These are phyloP conservation scores for Bimuria novae-zelandiae DNA, from an alignment of 2,329 filamentous ascomycete species.

Conservation along the genomic window DNA sequence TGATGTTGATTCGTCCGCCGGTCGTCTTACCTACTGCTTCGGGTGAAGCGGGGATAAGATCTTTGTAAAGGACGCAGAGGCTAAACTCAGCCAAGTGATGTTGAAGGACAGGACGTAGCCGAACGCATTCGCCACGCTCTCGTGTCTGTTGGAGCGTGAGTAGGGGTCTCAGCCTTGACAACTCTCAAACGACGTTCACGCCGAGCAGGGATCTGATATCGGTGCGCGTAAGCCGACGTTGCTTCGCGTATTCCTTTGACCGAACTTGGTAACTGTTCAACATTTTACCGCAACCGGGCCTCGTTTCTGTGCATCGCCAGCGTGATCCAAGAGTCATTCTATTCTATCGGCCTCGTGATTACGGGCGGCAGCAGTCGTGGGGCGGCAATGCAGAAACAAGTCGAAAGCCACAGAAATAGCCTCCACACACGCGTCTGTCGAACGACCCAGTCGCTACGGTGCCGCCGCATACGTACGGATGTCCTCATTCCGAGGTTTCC, in stretches of 20 bases:
- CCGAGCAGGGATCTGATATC: slow-evolving; percentile 12
- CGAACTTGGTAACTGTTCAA: slow-evolving; percentile 12
- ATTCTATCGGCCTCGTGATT: neutral
- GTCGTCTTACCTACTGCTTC: slow-evolving; percentile 21
- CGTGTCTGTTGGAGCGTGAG: slow-evolving; percentile 9
- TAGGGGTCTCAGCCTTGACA: slow-evolving; percentile 22
- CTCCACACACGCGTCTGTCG: too few species aligned
- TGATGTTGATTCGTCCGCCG: slow-evolving; percentile 13
- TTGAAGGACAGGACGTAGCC: slow-evolving; percentile 12
- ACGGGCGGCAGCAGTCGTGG: slow-evolving; percentile 8
- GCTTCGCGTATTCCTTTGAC: slow-evolving; percentile 17
- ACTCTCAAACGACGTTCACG: slow-evolving; percentile 20
- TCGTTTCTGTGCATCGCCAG: too few species aligned
- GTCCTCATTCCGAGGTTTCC: slow-evolving; percentile 9
- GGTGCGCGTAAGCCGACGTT: slow-evolving; percentile 19
- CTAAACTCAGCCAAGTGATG: slow-evolving; percentile 28
- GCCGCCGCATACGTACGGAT: slow-evolving; percentile 14
- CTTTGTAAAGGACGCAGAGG: slow-evolving; percentile 16
- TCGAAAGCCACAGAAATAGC: neutral
- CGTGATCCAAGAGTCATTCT: too few species aligned
- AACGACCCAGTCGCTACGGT: slow-evolving; percentile 8
- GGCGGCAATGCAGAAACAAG: slow-evolving; percentile 9
- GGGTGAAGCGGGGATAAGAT: slow-evolving; percentile 14
- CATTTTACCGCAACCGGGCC: slow-evolving; percentile 15
- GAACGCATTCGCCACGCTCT: slow-evolving; percentile 21